phyloP scores from a whole-genome alignment of 257 asterid species.

The Salvia splendens region DNA sequence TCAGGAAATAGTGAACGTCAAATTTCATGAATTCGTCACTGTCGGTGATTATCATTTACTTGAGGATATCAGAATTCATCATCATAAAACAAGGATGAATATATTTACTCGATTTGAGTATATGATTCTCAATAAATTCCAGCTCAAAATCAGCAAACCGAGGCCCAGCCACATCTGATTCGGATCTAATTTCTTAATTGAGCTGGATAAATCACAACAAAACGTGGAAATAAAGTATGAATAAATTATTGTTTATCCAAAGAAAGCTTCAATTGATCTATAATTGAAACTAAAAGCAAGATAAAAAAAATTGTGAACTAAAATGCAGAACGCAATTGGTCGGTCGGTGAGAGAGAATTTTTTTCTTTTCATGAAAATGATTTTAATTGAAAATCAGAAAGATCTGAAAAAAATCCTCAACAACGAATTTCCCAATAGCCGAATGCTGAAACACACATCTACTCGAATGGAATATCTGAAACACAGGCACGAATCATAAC shows the following conservation, averaged over 20 bases:
- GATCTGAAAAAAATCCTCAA: too few species aligned
- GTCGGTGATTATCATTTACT: too few species aligned
- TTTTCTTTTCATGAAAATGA: neutral
- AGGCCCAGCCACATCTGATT: slow-evolving; percentile 10
- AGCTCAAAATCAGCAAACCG: neutral
- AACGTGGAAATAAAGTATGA: slow-evolving; percentile 8
- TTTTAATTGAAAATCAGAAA: neutral
- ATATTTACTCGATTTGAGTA: neutral
- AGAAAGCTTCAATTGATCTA: neutral
- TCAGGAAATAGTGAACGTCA: neutral
- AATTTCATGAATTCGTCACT: neutral
- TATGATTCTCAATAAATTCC: neutral
- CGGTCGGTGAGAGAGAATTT: neutral
- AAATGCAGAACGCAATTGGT: slow-evolving; percentile 1
- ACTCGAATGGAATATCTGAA: neutral
- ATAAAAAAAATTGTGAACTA: neutral
- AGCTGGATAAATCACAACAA: neutral
- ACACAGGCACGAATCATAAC: neutral
- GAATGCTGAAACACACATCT: neutral
- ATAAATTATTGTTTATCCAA: neutral
- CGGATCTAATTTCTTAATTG: neutral
- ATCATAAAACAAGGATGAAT: neutral
- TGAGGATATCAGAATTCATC: too few species aligned
- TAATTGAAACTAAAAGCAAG: neutral
- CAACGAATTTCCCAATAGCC: too few species aligned